Evolutionary conservation across 1,284 basidiomycete genomes (phyloP).

Genomic region (Ganoderma boninense): DNA sequence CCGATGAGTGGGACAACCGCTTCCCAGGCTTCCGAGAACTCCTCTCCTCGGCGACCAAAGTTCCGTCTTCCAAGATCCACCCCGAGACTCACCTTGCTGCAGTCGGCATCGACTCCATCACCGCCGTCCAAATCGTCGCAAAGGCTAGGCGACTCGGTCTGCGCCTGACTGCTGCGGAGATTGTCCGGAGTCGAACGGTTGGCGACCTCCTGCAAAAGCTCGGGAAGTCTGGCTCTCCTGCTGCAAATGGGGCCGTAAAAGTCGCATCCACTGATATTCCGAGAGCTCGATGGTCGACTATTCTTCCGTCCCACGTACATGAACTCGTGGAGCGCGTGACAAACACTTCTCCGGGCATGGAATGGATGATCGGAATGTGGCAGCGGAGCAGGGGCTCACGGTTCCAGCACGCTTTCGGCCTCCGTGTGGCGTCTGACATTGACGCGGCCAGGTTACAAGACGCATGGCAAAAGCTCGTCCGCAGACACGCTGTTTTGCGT

Average conservation of each 20-base stretch:
- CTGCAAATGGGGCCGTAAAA: neutral
- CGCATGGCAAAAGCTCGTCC: slow-evolving; percentile 50
- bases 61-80: slow-evolving; percentile 37
- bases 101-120: slow-evolving; percentile 62
- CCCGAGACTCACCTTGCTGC: slow-evolving; percentile 47
- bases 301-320: slow-evolving; percentile 26
- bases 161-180: slow-evolving; percentile 47
- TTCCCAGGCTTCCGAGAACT: slow-evolving; percentile 31
- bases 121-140: slow-evolving; percentile 55
- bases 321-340: slow-evolving; percentile 29
- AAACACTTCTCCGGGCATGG: slow-evolving; percentile 46
- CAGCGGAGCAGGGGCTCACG: slow-evolving; percentile 49
- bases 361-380: slow-evolving; percentile 55
- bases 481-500: slow-evolving; percentile 51
- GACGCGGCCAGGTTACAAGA: slow-evolving; percentile 40
- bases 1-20: slow-evolving; percentile 14
- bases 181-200: slow-evolving; percentile 50
- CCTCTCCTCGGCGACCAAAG: slow-evolving; percentile 37
- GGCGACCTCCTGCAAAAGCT: slow-evolving; percentile 43
- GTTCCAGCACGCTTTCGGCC: slow-evolving; percentile 57
- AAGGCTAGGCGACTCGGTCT: slow-evolving; percentile 46
- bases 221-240: slow-evolving; percentile 11
- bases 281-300: slow-evolving; percentile 26
- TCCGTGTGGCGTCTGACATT: slow-evolving; percentile 44
- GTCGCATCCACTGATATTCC: slow-evolving; percentile 18